These are phyloP conservation scores for Thalassiosira exigua DNA, from an alignment of 352 stramenopile genomes.

Conservation along the genomic window DNA sequence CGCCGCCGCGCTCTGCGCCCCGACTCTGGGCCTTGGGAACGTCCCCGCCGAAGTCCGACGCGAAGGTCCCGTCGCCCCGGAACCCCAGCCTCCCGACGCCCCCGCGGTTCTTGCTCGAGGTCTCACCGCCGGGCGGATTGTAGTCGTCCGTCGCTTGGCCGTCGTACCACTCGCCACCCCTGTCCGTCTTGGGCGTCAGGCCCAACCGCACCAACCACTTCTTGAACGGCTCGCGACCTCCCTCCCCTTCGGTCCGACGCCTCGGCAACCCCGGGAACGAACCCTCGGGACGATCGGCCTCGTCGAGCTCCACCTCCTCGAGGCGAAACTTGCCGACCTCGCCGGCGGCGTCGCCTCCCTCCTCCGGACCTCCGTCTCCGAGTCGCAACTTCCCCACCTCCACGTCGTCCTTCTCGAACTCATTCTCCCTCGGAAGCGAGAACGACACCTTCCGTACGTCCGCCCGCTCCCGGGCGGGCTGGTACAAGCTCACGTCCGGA, in stretches of 20 bases:
- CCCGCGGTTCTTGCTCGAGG: neutral
- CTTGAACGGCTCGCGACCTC: slow-evolving; percentile 18
- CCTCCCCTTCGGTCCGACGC: neutral
- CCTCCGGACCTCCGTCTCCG: neutral
- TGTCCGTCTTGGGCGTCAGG: slow-evolving; percentile 7
- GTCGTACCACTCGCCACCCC: slow-evolving; percentile 30
- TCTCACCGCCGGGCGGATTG: neutral
- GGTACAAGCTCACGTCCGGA: slow-evolving; percentile 21
- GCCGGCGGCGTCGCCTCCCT: neutral
- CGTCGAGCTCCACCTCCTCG: slow-evolving; percentile 4
- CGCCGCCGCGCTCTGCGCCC: neutral
- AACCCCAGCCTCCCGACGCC: slow-evolving; percentile 25
- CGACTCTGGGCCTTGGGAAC: neutral
- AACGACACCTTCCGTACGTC: neutral
- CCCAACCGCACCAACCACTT: slow-evolving; percentile 16
- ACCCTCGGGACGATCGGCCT: slow-evolving; percentile 5
- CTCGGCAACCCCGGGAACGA: slow-evolving; percentile 34
- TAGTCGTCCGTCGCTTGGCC: slow-evolving; percentile 24
- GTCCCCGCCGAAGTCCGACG: slow-evolving; percentile 12
- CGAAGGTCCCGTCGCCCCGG: neutral
- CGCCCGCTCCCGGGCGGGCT: neutral
- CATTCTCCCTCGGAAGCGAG: neutral
- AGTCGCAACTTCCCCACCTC: slow-evolving; percentile 19
- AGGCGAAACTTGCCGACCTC: slow-evolving; percentile 42
- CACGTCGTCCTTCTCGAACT: neutral